Base-by-base conservation (phyloP, 176 grass and related monocot genomes). In the Typha latifolia region DNA sequence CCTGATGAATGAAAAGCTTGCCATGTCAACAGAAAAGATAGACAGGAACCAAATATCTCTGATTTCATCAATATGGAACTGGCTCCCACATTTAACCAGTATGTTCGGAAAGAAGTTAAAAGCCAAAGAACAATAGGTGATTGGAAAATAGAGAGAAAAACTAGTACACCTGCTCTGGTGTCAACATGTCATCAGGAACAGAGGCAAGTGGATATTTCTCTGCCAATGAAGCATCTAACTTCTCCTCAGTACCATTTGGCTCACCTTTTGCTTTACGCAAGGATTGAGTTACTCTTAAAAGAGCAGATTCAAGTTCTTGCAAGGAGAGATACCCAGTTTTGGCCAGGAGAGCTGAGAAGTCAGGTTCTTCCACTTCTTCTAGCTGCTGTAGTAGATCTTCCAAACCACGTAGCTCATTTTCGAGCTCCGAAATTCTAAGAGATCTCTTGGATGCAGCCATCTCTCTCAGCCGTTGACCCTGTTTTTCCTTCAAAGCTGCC, bases 241-340 rank as follows among this genome's bases (percentile, higher is more conserved):
- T 86, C 48, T 97, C 89, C 51, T 82, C 89, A 6, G 75, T 80
- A 49, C 69, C 80, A 85, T 61, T 82, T 68, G 89, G 64, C 67
- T 97, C 94, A 47, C 94, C 94, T 72, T 86, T 97, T 66, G 89
- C 89, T 79, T 97, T 97, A 73, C 89, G 82, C 75, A 97, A 83
- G 34, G 78, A 72, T 72, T 92, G 89, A 61, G 85, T 84, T 47
- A 68, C 76, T 84, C 83, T 93, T 49, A 70, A 14, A 70, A 80
- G 71, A 74, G 73, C 69, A 78, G 88, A 84, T 77, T 87, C 90
- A 67, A 97, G 75, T 80, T 97, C 94, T 83, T 97, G 94, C 69
- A 80, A 84, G 48, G 94, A 97, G 63, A 78, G 77, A 73, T 75
- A 90, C 12, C 83, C 81, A 56, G 81, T 74, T 77, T 69, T 79